These are phyloP conservation scores for Penicillium nordicum DNA, from an alignment of 2,329 filamentous ascomycete genomes.

Conservation along the genomic window DNA sequence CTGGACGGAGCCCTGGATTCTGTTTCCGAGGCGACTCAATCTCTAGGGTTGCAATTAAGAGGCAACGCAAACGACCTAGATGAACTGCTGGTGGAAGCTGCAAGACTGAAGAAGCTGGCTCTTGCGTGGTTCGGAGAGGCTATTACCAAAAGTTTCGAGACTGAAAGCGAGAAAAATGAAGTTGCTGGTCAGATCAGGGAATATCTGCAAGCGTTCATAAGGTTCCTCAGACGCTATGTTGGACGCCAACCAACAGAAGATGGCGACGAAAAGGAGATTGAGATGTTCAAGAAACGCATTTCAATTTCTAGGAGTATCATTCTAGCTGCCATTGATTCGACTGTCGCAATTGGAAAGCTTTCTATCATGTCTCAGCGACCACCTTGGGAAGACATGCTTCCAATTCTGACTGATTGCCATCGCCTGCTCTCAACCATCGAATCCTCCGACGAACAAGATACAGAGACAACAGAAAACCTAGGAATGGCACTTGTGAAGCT, in stretches of 20 bases:
- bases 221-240: slow-evolving; percentile 43
- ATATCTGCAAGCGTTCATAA: slow-evolving; percentile 39
- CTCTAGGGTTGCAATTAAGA: slow-evolving; percentile 37
- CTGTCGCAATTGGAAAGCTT: slow-evolving; percentile 39
- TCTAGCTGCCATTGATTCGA: slow-evolving; percentile 42
- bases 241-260: slow-evolving; percentile 31
- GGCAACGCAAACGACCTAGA: slow-evolving; percentile 43
- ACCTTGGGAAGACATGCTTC: slow-evolving; percentile 38
- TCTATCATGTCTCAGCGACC: slow-evolving; percentile 37
- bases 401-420: slow-evolving; percentile 37
- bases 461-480: slow-evolving; percentile 22
- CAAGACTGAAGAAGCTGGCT: slow-evolving; percentile 42
- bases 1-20: slow-evolving; percentile 22
- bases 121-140: slow-evolving; percentile 37
- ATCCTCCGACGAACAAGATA: slow-evolving; percentile 4
- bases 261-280: slow-evolving; percentile 27
- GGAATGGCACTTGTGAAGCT: slow-evolving; percentile 37
- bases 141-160: slow-evolving; percentile 20
- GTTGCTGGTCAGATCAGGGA: slow-evolving; percentile 29
- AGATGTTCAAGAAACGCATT: slow-evolving; percentile 33
- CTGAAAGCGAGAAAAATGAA: slow-evolving; percentile 18
- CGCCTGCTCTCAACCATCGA: slow-evolving; percentile 35
- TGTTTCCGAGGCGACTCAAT: slow-evolving; percentile 33
- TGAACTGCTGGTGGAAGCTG: slow-evolving; percentile 43
- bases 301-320: slow-evolving; percentile 36